A percentile compares a stretch with the other conserved stretches of the same genome.
Evolutionary conservation across 768 basidiomycete species (phyloP).

Genomic region (Termitomyces sp.): DNA sequence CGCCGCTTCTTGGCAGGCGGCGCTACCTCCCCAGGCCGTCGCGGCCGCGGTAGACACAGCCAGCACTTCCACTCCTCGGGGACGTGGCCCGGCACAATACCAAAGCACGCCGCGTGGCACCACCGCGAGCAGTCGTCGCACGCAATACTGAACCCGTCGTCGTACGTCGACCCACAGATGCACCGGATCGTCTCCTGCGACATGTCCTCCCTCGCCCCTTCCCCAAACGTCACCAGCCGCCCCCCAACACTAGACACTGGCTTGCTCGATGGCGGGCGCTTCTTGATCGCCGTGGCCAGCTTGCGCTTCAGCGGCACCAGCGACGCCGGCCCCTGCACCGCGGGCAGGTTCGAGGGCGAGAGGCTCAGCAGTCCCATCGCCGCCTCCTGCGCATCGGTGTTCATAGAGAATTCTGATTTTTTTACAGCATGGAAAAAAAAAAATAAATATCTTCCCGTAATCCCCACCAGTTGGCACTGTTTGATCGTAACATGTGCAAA

Average conservation of each 20-base stretch:
- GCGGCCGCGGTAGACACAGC: conserved; percentile 44
- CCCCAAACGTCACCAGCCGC: neutral
- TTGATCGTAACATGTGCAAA: neutral
- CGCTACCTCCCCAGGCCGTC: neutral
- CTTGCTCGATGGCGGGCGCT: conserved; percentile 12
- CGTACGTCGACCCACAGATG: conserved; percentile 63
- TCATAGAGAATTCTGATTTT: conserved; percentile 5
- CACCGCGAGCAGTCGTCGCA: conserved; percentile 75
- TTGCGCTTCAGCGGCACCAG: conserved; percentile 11
- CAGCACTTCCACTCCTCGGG: conserved; percentile 81
- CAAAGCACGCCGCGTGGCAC: conserved; percentile 79
- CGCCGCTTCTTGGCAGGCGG: neutral
- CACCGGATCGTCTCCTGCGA: conserved; percentile 41
- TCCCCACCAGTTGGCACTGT: neutral
- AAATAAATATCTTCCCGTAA: neutral
- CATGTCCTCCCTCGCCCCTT: neutral
- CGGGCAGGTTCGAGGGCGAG: conserved; percentile 18
- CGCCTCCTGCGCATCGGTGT: conserved; percentile 49
- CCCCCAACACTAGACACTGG: neutral
- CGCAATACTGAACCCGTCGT: conserved; percentile 77
- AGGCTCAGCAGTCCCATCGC: conserved; percentile 54
- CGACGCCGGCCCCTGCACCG: neutral
- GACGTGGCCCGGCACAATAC: conserved; percentile 48
- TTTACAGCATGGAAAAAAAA: neutral
- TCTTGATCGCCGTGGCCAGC: conserved; percentile 22